A percentile compares a stretch with the other conserved stretches of the same genome.
Conservation (phyloP, 2,329 filamentous ascomycete species). For the Phialemoniopsis sp. region DNA sequence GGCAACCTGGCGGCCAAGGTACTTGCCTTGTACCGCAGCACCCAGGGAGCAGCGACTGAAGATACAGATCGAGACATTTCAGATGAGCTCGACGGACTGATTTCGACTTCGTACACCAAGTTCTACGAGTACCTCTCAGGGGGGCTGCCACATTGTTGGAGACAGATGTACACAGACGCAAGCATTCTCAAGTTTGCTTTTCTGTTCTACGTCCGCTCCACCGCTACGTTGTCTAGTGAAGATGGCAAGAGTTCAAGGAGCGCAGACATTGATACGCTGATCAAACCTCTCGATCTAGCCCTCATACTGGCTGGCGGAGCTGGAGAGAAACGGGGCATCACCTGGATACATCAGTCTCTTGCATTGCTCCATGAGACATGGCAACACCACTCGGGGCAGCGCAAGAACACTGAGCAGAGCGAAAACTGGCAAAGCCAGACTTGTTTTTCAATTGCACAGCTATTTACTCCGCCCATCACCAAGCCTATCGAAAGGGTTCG, state of each 20-base stretch:
- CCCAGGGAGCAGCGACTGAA: background rate
- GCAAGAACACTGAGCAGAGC: background rate
- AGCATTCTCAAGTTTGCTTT: conserved; percentile 57
- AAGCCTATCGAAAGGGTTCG: conserved; percentile 34
- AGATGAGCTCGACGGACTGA: conserved; percentile 47
- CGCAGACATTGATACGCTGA: conserved; percentile 43
- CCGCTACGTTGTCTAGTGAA: too few relatives aligned
- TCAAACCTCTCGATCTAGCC: conserved; percentile 69
- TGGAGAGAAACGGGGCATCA: conserved; percentile 39
- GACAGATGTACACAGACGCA: conserved; percentile 67
- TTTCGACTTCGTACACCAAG: conserved; percentile 57
- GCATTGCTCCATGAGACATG: conserved; percentile 29
- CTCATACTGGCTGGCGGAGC: conserved; percentile 71
- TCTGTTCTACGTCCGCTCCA: conserved; percentile 18
- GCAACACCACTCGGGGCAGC: conserved; percentile 1
- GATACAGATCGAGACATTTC: background rate
- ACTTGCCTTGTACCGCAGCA: conserved; percentile 6
- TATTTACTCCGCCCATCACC: conserved; percentile 36
- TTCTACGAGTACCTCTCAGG: conserved; percentile 68
- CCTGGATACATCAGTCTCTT: conserved; percentile 49
- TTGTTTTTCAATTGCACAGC: conserved; percentile 27
- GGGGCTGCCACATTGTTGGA: conserved; percentile 64
- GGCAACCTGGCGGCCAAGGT: conserved; percentile 11
- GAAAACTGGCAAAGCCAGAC: conserved; percentile 9
- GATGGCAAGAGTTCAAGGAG: too few relatives aligned